phyloP scores from a whole-genome alignment of 139 green algal genomes.

The Chlorella sp. region DNA sequence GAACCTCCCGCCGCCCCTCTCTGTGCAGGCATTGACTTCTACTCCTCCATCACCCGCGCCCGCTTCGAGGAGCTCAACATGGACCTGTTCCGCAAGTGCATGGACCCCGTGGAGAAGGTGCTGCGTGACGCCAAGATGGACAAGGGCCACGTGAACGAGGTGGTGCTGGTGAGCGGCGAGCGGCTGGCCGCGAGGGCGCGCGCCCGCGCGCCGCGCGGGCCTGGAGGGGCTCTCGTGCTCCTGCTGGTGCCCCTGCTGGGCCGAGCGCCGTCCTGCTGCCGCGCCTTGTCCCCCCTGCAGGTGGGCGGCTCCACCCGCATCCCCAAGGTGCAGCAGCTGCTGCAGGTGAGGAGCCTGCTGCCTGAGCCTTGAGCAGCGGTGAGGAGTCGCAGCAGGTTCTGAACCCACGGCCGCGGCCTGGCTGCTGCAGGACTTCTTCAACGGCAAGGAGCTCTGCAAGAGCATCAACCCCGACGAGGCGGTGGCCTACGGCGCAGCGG shows the following conservation, averaged over 20 bases:
- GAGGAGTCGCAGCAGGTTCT: too few relatives aligned
- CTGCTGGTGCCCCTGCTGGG: too few relatives aligned
- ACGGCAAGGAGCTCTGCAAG: slow-evolving; percentile 99
- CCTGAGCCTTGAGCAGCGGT: too few relatives aligned
- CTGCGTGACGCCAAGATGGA: slow-evolving; percentile 93
- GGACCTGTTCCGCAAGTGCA: slow-evolving; percentile 99
- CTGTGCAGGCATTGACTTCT: slow-evolving; percentile 99
- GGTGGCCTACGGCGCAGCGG: slow-evolving; percentile 97
- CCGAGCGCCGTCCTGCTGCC: too few relatives aligned
- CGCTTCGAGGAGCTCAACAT: slow-evolving; percentile 99
- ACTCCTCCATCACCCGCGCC: slow-evolving; percentile 93
- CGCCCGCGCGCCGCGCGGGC: neutral
- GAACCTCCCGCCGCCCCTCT: too few relatives aligned
- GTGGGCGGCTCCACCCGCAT: slow-evolving; percentile 97
- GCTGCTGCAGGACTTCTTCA: slow-evolving; percentile 99
- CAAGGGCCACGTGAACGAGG: slow-evolving; percentile 80
- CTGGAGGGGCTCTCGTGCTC: too few relatives aligned
- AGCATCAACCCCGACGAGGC: slow-evolving; percentile 99
- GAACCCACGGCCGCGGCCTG: too few relatives aligned
- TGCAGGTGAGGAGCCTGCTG: too few relatives aligned
- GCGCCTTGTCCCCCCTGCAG: neutral
- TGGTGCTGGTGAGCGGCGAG: slow-evolving; percentile 81
- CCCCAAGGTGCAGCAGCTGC: slow-evolving; percentile 97
- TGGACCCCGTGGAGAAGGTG: slow-evolving; percentile 95
- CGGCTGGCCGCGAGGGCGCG: neutral